Base-by-base conservation (phyloP, 257 asterid genomes). In the Fraxinus pennsylvanica region DNA sequence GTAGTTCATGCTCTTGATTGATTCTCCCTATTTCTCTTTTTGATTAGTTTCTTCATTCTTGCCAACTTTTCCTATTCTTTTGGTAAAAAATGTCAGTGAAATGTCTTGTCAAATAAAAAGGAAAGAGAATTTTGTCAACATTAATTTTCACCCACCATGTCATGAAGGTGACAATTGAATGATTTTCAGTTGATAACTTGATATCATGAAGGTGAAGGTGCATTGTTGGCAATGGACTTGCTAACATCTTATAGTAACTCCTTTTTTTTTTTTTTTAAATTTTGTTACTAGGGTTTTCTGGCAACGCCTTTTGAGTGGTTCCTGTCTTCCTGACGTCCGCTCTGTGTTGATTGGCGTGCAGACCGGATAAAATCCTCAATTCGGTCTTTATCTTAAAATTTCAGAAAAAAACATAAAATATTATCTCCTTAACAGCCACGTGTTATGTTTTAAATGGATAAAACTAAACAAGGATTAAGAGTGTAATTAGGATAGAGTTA, bases 301-400 rank as follows among this genome's bases (percentile, higher is more conserved):
- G 35, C 69, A 63, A 25, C 6, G 33, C n/a, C 19, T 27, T 63
- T 27, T 63, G 36, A 63, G 36, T 8, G 19, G n/a, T 63, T 63
- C 14, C 35, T 63, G 36, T 25, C 71, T 63, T 63, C 14, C 35
- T 63, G 36, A 63, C 71, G 83, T 74, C 63, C 61, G 67, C n/a
- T 41, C 14, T 68, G 75, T 41, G 4, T 76, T 68, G 75, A 50
- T 21, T 69, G 1, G 80, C 59, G 80, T 77, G 80, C 75, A 33
- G 29, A 21, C 9, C 4, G 69, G 36, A 63, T 63, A 63, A 27
- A 9, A 63, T 25, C 35, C 2, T 2, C 33, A 63, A 25, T 25
- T 63, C 69, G 35, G 36, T 25, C 69, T 25, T 32, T 25, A 25
- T 10, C 69, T 63, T 25, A 63, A 63, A 9, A 9, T 9, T 25